Percentiles rank a stretch among this genome's conserved stretches.
phyloP scores from a whole-genome alignment of 2,329 filamentous ascomycete genomes.

The Aureobasidium mangrovei region DNA sequence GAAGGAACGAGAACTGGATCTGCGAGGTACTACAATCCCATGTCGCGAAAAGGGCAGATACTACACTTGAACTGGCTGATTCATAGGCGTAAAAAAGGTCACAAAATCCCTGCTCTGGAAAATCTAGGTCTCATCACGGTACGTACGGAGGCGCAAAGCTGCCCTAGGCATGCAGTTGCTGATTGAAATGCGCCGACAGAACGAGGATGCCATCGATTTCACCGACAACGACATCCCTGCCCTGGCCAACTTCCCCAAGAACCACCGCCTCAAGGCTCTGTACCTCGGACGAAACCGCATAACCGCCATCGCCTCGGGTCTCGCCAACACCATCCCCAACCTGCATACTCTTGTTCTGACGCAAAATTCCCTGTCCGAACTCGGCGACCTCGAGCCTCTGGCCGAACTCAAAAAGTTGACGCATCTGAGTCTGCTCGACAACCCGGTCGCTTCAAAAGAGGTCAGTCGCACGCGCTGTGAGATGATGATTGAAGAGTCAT shows the following conservation, averaged over 20 bases:
- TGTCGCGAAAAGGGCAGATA: conserved; percentile 83
- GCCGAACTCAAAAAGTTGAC: conserved; percentile 59
- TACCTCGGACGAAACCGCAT: conserved; percentile 87
- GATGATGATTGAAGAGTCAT: not conserved
- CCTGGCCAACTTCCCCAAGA: conserved; percentile 86
- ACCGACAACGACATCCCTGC: conserved; percentile 95
- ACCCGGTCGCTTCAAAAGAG: conserved; percentile 88
- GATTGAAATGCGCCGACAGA: conserved; percentile 41
- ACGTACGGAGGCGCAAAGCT: conserved; percentile 32
- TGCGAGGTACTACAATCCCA: conserved; percentile 71
- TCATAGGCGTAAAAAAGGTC: conserved; percentile 55
- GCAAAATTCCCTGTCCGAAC: conserved; percentile 70
- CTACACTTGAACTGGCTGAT: conserved; percentile 60
- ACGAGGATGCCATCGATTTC: conserved; percentile 94
- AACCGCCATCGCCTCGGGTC: conserved; percentile 64
- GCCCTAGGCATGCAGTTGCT: not conserved
- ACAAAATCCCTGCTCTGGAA: conserved; percentile 95
- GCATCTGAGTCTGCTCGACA: conserved; percentile 74
- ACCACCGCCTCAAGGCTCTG: conserved; percentile 76
- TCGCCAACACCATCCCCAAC: conserved; percentile 70
- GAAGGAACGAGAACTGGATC: conserved; percentile 97
- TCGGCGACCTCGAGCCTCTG: conserved; percentile 81
- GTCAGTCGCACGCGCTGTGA: conserved; percentile 43
- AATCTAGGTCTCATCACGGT: conserved; percentile 93
- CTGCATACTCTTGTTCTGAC: conserved; percentile 74